Base-by-base conservation (phyloP, 495 filamentous ascomycete species). In the Aspergillus sparsus region DNA sequence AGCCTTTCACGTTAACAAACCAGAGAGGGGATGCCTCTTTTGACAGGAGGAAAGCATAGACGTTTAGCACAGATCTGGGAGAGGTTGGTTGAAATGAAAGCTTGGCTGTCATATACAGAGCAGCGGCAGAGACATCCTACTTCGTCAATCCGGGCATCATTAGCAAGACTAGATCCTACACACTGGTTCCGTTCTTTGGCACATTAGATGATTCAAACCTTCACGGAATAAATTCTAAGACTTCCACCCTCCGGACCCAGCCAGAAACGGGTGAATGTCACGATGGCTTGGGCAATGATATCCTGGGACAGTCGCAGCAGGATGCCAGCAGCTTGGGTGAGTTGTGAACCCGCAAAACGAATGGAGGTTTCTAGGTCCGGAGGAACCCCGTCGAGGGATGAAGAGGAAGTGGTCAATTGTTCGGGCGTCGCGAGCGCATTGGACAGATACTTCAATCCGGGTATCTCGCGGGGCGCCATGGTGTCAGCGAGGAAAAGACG, bases 251-350 rank as follows among this genome's bases (percentile, higher is more conserved):
- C 86, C 1, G 82, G 66, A 1, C 86, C 85, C 6, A 92, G 75
- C 85, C 90, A 97, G 77, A 93, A 96, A 6, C 94, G 82, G n/a
- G 87, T 89, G 33, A 96, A 85, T 0, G 94, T 76, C n/a, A 98
- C 85, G 65, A 92, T 88, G 3, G 94, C 91, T 66, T 92, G 91
- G 12, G 92, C 89, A 32, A 96, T 91, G 49, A 92, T 84, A 57
- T 93, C 91, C 67, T 98, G 95, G 1, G 93, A 89, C 50, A 98
- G 76, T 44, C 89, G 83, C 3, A 98, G 81, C 7, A 98, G 82
- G 7, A 96, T 78, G 6, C 94, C 95, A 10, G 94, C 92, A 15
- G 89, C 83, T 71, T 98, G 95, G 10, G 90, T 95, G 6, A 98
- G 83, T 57, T 87, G 84, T 44, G 89, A 85, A 5, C 80, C 80